A percentile compares a stretch with the other conserved stretches of the same genome.
Conservation (phyloP, 352 stramenopile species). For the Pythium dissotocum region DNA sequence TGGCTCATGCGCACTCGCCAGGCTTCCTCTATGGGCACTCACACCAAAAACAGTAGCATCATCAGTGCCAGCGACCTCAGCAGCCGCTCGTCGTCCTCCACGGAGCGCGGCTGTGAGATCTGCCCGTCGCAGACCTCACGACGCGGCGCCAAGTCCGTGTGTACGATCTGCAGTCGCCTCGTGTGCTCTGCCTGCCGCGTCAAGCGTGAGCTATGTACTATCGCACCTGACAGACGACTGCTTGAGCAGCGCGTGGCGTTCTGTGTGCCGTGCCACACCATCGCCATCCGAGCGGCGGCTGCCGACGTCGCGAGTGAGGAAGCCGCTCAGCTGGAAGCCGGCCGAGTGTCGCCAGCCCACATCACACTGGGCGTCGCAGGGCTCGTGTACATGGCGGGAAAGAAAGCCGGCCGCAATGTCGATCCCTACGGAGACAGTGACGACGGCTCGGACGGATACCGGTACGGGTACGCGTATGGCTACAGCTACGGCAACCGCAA, state of each 20-base stretch:
- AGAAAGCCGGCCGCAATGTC: neutral
- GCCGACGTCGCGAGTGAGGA: conserved; percentile 25
- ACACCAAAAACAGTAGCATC: neutral
- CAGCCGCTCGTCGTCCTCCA: neutral
- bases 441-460: neutral
- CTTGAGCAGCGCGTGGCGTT: conserved; percentile 24
- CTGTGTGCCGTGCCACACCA: conserved; percentile 28
- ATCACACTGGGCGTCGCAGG: conserved; percentile 1
- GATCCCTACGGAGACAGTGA: neutral
- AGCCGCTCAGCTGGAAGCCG: neutral
- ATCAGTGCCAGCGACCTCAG: conserved; percentile 16
- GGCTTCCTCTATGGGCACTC: neutral
- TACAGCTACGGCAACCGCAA: conserved; percentile 8
- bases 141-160: conserved; percentile 23
- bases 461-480: neutral
- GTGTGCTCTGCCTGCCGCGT: conserved; percentile 58
- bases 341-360: neutral
- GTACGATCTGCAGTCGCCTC: conserved; percentile 45
- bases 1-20: conserved; percentile 31
- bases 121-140: conserved; percentile 12
- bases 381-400: neutral
- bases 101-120: conserved; percentile 21
- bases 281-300: conserved; percentile 19
- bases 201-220: conserved; percentile 41
- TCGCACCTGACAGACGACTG: conserved; percentile 10